These are phyloP conservation scores for Ephemerocybe angulata DNA, from an alignment of 768 basidiomycete genomes.

Conservation along the genomic window DNA sequence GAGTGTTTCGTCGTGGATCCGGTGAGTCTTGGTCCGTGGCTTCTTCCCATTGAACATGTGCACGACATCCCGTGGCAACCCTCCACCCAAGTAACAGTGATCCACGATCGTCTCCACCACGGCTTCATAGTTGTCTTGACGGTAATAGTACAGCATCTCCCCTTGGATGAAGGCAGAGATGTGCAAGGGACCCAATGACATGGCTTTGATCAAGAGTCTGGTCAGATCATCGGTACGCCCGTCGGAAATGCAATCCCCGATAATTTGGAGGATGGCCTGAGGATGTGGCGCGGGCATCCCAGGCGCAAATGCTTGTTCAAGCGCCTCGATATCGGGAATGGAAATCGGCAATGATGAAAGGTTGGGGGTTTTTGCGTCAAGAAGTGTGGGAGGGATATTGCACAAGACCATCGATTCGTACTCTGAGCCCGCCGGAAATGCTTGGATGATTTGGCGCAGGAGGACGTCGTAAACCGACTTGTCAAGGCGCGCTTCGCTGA, in stretches of 20 bases:
- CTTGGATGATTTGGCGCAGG: conserved; percentile 19
- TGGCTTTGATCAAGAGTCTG: conserved; percentile 30
- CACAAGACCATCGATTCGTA: neutral
- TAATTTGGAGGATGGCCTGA: conserved; percentile 29
- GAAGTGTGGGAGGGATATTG: neutral
- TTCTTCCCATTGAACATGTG: conserved; percentile 13
- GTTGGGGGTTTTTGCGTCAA: neutral
- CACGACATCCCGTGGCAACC: conserved; percentile 43
- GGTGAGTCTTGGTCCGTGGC: conserved; percentile 8
- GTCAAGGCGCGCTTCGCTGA: conserved; percentile 28
- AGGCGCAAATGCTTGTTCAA: conserved; percentile 17
- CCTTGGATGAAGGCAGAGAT: conserved; percentile 33
- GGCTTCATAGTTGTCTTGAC: conserved; percentile 22
- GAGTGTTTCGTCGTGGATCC: conserved; percentile 4
- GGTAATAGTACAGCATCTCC: conserved; percentile 44
- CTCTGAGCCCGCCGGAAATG: neutral
- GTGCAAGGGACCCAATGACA: conserved; percentile 17
- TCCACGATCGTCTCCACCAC: conserved; percentile 44
- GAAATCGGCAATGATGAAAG: neutral
- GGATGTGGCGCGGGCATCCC: conserved; percentile 20
- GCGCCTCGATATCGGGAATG: conserved; percentile 15
- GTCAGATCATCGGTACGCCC: conserved; percentile 32
- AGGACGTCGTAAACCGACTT: conserved; percentile 35
- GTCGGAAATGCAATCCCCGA: conserved; percentile 30
- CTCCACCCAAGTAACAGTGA: conserved; percentile 45